phyloP scores from a whole-genome alignment of 306 rosid genomes.

The Leucaena leucocephala region DNA sequence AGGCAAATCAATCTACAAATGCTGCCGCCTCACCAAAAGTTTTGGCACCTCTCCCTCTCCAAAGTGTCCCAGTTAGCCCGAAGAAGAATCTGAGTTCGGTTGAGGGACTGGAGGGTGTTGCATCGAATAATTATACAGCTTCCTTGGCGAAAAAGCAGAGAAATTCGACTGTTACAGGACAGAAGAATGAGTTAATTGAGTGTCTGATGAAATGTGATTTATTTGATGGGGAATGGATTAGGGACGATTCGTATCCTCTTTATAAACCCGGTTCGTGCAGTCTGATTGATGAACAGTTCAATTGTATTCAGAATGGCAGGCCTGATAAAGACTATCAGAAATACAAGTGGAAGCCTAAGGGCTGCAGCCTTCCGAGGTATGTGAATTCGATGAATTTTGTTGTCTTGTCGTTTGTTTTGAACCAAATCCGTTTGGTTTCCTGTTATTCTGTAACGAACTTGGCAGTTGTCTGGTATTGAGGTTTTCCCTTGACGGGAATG shows the following conservation, averaged over 20 bases:
- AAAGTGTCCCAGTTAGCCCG: slow-evolving; percentile 16
- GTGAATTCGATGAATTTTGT: neutral
- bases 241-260: slow-evolving; percentile 74
- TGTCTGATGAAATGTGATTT: slow-evolving; percentile 77
- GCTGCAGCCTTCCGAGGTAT: slow-evolving; percentile 84
- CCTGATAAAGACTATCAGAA: slow-evolving; percentile 74
- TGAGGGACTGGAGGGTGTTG: slow-evolving; percentile 30
- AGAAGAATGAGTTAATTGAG: slow-evolving; percentile 45
- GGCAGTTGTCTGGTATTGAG: neutral
- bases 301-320: slow-evolving; percentile 78
- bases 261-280: slow-evolving; percentile 82
- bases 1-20: slow-evolving; percentile 44
- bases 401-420: neutral
- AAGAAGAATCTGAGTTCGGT: slow-evolving; percentile 38
- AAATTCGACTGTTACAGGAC: slow-evolving; percentile 35
- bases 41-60: slow-evolving; percentile 11
- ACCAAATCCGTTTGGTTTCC: neutral
- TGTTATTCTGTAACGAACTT: slow-evolving; percentile 10
- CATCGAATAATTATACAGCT: slow-evolving; percentile 48
- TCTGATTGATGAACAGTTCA: slow-evolving; percentile 81
- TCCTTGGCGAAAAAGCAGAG: slow-evolving; percentile 47
- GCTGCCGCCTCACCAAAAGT: slow-evolving; percentile 22
- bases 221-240: slow-evolving; percentile 80
- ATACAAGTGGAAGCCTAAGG: slow-evolving; percentile 87
- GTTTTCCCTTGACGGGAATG: neutral